Conservation (phyloP, 2,329 filamentous ascomycete genomes). For the Zopfia rhizophila region DNA sequence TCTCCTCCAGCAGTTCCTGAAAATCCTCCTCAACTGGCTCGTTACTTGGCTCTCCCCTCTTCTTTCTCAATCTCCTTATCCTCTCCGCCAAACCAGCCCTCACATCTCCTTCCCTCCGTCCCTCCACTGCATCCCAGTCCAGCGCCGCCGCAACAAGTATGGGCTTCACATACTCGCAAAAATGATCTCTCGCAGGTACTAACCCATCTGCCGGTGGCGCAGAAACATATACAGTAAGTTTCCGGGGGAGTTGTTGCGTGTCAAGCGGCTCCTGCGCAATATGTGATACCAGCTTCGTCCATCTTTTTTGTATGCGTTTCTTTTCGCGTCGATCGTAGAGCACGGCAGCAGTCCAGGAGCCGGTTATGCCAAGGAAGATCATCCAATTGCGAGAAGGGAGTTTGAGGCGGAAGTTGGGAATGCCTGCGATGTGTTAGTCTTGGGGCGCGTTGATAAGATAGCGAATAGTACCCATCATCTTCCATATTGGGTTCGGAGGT, state of each 20-base stretch:
- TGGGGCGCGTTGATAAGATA: slow-evolving; percentile 7
- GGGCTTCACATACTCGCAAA: slow-evolving; percentile 95
- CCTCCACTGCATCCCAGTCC: slow-evolving; percentile 97
- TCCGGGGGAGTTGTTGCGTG: slow-evolving; percentile 79
- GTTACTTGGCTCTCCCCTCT: slow-evolving; percentile 65
- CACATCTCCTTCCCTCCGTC: slow-evolving; percentile 90
- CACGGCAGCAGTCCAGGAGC: slow-evolving; percentile 80
- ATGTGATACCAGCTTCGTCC: slow-evolving; percentile 85
- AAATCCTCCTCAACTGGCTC: slow-evolving; percentile 60
- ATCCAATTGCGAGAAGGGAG: slow-evolving; percentile 97
- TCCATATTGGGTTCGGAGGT: slow-evolving; percentile 51
- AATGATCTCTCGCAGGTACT: slow-evolving; percentile 89
- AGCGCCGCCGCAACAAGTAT: slow-evolving; percentile 87
- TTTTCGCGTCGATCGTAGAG: slow-evolving; percentile 95
- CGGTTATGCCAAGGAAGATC: slow-evolving; percentile 87
- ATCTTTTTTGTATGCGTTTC: slow-evolving; percentile 84
- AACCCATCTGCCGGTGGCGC: slow-evolving; percentile 89
- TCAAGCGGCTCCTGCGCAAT: slow-evolving; percentile 81
- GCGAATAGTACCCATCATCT: slow-evolving; percentile 50
- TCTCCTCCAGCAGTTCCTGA: slow-evolving; percentile 69
- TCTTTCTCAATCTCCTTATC: slow-evolving; percentile 74
- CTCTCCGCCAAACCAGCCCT: slow-evolving; percentile 86
- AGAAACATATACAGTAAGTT: slow-evolving; percentile 85
- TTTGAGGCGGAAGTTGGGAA: slow-evolving; percentile 83
- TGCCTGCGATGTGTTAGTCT: slow-evolving; percentile 62